These are phyloP conservation scores for Eurotiales sp. DNA, from an alignment of 2,329 filamentous ascomycete species.

Conservation along the genomic window DNA sequence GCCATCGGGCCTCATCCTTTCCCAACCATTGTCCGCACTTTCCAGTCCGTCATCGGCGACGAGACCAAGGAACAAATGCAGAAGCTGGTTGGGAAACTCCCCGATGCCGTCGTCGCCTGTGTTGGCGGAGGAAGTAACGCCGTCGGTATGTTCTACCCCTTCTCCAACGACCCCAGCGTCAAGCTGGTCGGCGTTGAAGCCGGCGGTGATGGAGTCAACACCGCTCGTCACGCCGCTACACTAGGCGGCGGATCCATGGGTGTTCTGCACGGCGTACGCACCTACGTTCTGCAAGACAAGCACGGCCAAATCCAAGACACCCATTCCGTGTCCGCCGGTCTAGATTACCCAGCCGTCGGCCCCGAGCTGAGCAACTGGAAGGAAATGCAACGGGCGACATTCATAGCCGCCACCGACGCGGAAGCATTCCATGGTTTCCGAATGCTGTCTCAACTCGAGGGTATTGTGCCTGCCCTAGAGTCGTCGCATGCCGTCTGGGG, in stretches of 20 bases:
- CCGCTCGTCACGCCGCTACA: slow-evolving; percentile 79
- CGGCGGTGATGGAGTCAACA: slow-evolving; percentile 88
- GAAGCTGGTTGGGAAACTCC: slow-evolving; percentile 78
- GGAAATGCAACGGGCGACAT: slow-evolving; percentile 78
- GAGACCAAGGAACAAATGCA: slow-evolving; percentile 93
- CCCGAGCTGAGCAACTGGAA: slow-evolving; percentile 93
- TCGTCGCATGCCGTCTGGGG: slow-evolving; percentile 89
- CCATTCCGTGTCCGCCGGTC: slow-evolving; percentile 91
- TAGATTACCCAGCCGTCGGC: slow-evolving; percentile 96
- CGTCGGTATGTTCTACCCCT: slow-evolving; percentile 97
- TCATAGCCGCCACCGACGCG: slow-evolving; percentile 86
- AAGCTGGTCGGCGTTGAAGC: slow-evolving; percentile 93
- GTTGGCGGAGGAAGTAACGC: slow-evolving; percentile 95
- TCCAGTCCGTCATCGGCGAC: slow-evolving; percentile 93
- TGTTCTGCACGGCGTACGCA: slow-evolving; percentile 91
- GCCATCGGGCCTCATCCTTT: slow-evolving; percentile 97
- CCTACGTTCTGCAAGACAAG: slow-evolving; percentile 88
- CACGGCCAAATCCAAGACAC: slow-evolving; percentile 93
- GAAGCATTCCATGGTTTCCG: slow-evolving; percentile 86
- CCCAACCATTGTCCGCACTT: slow-evolving; percentile 94
- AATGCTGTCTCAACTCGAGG: slow-evolving; percentile 80
- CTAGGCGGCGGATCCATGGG: slow-evolving; percentile 82
- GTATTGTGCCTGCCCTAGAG: slow-evolving; percentile 95
- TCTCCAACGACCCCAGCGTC: slow-evolving; percentile 77
- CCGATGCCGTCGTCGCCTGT: slow-evolving; percentile 93